Evolutionary conservation across 129 eudicot species (phyloP), one percentile per base, ranked within the genome.

Genomic region (Centrapalus pauciflorus): DNA sequence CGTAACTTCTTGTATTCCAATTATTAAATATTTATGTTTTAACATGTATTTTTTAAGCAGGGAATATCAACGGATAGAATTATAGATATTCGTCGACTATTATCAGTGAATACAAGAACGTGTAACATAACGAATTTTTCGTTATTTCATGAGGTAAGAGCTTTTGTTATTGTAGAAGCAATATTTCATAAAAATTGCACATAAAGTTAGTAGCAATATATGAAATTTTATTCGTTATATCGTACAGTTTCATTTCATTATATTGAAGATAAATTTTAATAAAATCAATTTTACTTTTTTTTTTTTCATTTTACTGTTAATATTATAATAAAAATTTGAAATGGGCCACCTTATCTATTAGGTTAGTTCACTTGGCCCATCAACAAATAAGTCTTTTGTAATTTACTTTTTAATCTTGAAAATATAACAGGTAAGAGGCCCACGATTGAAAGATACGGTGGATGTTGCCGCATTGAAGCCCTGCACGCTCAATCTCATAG

Each of bases 41-140:
- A 3, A 55, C 16, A 11, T 7, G 28, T 52, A 28, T 49, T 20
- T 72, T 10, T 64, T 62, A 23, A 21, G 3, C 88, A 94, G 99
- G 99, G 99, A 55, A 94, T 94, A 64, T 94, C 99, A 7, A 94
- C 99, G 2, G 99, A 94, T 72, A 82, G 94, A 61, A 86, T 94
- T 12, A 89, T 94, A 66, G 99, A 89, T 20, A 73, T 94, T 33
- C 97, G 99, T 43, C 87, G 95, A 64, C 79, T 94, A 29, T 70
- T 94, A 55, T 83, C 94, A 0, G 97, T 89, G 63, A 89, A 83
- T 37, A 80, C 81, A 0, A 5, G 45, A 46, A 86, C 99, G 7
- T 89, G 99, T 61, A 65, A 86, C 67, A 82, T 94, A 59, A 94
- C 99, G 19, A 84, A 81, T 55, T 89, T 86, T 70, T 89, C 99